Evolutionary conservation across 108 stramenopile genomes (phyloP).

Genomic region (Fistulifera pelliculosa): DNA sequence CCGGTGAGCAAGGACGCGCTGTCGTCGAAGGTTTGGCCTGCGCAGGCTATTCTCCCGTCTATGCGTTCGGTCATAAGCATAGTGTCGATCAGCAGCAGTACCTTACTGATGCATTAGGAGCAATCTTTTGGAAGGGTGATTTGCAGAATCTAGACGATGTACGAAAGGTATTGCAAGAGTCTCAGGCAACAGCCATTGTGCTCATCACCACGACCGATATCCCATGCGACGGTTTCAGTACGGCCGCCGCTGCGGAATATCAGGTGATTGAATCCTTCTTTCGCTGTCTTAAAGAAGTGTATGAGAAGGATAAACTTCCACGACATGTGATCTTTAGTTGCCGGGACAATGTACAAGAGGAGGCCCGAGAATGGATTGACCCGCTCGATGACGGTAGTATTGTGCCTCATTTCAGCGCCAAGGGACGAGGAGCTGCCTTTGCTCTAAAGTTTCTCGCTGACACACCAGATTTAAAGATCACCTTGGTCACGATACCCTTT

Average conservation of each 20-base stretch:
- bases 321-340: slow-evolving; percentile 43
- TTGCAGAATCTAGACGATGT: slow-evolving; percentile 20
- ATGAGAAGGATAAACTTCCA: slow-evolving; percentile 22
- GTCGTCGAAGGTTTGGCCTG: slow-evolving; percentile 38
- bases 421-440: slow-evolving; percentile 41
- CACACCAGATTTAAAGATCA: slow-evolving; percentile 29
- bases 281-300: slow-evolving; percentile 22
- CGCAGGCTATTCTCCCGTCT: slow-evolving; percentile 32
- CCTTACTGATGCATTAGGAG: slow-evolving; percentile 21
- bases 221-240: slow-evolving; percentile 28
- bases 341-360: slow-evolving; percentile 41
- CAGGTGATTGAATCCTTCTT: slow-evolving; percentile 37
- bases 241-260: slow-evolving; percentile 34
- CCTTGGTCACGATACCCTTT: slow-evolving; percentile 41
- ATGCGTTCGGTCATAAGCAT: slow-evolving; percentile 28
- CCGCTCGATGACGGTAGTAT: slow-evolving; percentile 58
- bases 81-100: slow-evolving; percentile 10
- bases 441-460: slow-evolving; percentile 24
- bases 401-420: slow-evolving; percentile 39
- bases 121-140: slow-evolving; percentile 10
- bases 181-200: slow-evolving; percentile 29
- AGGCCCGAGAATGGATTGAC: slow-evolving; percentile 23
- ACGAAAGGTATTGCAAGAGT: slow-evolving; percentile 13
- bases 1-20: slow-evolving; percentile 44
- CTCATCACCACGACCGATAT: slow-evolving; percentile 48